Conservation (phyloP, 129 eudicot species). For the Arctium minus region DNA sequence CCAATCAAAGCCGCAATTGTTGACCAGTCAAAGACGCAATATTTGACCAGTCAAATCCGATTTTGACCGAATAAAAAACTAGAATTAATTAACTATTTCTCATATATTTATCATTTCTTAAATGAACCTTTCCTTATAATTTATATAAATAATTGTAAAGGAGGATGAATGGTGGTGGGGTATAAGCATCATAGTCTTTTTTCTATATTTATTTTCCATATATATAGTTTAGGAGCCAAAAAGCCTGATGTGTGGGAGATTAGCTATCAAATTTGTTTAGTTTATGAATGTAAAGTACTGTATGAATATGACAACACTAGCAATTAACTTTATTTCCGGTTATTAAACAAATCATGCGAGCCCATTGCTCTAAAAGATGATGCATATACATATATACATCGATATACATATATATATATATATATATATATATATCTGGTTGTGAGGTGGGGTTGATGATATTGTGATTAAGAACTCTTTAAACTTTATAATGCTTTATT, state of each 20-base stretch:
- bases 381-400: not conserved
- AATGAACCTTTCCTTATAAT: too few relatives aligned
- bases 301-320: conserved; percentile 36
- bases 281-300: conserved; percentile 16
- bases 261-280: conserved; percentile 21
- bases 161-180: conserved; percentile 24
- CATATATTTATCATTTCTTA: too few relatives aligned
- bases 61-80: too few relatives aligned
- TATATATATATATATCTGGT: not conserved
- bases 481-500: not conserved
- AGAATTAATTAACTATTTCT: too few relatives aligned
- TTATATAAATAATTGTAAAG: not conserved
- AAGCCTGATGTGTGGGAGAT: conserved; percentile 57
- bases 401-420: not conserved
- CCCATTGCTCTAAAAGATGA: conserved; percentile 1
- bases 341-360: not conserved
- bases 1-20: too few relatives aligned
- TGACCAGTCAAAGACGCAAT: too few relatives aligned
- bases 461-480: conserved; percentile 17
- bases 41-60: too few relatives aligned
- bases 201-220: not conserved
- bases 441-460: conserved; percentile 7
- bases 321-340: conserved; percentile 21
- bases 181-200: conserved; percentile 10
- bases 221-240: conserved; percentile 13